Evolutionary conservation across 345 rosid genomes (phyloP), one percentile per base, ranked within the genome.

Genomic region (Populus tremula): DNA sequence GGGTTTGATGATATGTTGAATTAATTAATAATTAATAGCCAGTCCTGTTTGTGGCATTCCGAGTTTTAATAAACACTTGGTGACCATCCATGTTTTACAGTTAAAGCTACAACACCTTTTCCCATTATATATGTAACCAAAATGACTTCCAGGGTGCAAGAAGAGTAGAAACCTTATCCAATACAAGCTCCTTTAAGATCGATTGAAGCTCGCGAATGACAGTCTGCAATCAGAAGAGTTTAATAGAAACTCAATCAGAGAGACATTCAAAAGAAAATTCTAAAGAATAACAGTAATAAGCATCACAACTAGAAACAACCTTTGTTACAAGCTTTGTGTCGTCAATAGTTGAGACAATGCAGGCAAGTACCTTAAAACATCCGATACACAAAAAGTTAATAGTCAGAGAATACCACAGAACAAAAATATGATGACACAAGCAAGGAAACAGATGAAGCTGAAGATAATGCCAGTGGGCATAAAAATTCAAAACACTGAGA

Each of bases 301-400:
- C 72, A 63, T 67, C 68, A 66, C 36, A 61, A 39, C 41, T 78
- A 49, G 63, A 78, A 76, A 79, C 73, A 81, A 92, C 99, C 98
- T 91, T 92, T 38, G 88, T 87, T 41, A 92, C 71, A 54, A 94
- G 95, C 85, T 90, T 96, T 82, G 99, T 94, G 89, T 96, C 98
- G 88, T 94, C 99, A 68, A 92, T 92, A 73, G 81, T 78, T 49
- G 98, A 90, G 72, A 92, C 73, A 73, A 96, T 78, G 77, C 89
- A 81, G 43, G 89, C 83, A n/a, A 94, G 97, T 47, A 96, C 98
- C 97, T 94, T 78, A 79, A 76, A 82, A 56, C 65, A 78, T 68
- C 69, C 65, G 20, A 50, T 67, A 71, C 31, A 77, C 4, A 50
- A 59, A 36, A 72, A 31, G 53, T 21, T 10, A 50, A 3, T 25